Evolutionary conservation across 805 yeast genomes (phyloP).

Genomic region (Cyberlindnera euphorbiiphila): DNA sequence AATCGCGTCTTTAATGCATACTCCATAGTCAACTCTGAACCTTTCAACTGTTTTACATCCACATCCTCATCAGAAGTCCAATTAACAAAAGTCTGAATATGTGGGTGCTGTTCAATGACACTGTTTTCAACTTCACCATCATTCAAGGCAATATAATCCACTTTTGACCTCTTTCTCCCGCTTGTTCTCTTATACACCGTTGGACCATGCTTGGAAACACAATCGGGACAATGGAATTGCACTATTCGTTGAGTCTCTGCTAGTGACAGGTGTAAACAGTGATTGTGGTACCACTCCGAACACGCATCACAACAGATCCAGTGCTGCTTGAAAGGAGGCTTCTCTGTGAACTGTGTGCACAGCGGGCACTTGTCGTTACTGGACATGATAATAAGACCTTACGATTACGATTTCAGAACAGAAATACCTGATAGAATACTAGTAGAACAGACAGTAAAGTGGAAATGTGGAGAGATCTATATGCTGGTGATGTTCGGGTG

Average conservation of each 20-base stretch:
- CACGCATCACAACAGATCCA: conserved; percentile 67
- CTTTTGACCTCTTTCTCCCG: conserved; percentile 46
- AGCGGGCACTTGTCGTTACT: conserved; percentile 16
- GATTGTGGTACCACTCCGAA: conserved; percentile 38
- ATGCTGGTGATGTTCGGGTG: background rate
- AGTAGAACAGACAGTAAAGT: no score
- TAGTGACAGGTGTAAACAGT: conserved; percentile 40
- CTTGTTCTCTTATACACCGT: conserved; percentile 49
- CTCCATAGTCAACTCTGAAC: conserved; percentile 32
- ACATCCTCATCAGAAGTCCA: conserved; percentile 6
- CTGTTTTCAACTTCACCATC: conserved; percentile 51
- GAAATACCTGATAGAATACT: no score
- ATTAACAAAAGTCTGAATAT: conserved; percentile 33
- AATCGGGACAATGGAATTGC: conserved; percentile 52
- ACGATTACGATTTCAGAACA: no score
- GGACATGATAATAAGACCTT: no score
- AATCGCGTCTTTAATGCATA: conserved; percentile 35
- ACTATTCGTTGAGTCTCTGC: conserved; percentile 37
- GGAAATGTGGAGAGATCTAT: background rate
- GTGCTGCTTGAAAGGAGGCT: conserved; percentile 14
- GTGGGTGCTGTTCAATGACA: conserved; percentile 45
- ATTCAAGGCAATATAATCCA: conserved; percentile 78
- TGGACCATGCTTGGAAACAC: conserved; percentile 45
- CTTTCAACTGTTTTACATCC: conserved; percentile 25
- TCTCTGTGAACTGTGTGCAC: conserved; percentile 9